These are phyloP conservation scores for Hyparrhenia diplandra DNA, from an alignment of 176 grass and related monocot genomes.

Conservation along the genomic window DNA sequence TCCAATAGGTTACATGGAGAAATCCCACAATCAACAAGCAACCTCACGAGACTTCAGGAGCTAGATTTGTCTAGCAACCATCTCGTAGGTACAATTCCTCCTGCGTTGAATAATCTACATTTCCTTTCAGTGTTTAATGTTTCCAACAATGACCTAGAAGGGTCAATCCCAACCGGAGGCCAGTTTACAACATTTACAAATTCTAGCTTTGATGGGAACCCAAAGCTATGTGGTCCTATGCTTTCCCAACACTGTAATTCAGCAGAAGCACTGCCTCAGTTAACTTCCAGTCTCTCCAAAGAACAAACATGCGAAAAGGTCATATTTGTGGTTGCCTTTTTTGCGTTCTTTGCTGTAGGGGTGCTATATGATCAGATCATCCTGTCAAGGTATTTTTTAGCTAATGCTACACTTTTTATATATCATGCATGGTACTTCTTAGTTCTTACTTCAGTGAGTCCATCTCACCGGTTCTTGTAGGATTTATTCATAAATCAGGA, in stretches of 20 bases:
- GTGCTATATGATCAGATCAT: no score
- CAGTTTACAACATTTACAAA: conserved; percentile 8
- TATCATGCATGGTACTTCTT: no score
- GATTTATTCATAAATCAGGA: no score
- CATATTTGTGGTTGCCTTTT: no score
- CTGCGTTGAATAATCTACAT: background rate
- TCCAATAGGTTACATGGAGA: background rate
- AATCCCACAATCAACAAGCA: background rate
- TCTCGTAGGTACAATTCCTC: background rate
- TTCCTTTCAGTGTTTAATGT: conserved; percentile 1
- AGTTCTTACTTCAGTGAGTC: no score
- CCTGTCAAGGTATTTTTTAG: no score
- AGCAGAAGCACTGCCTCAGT: no score
- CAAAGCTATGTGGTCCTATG: conserved; percentile 1
- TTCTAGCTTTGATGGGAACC: conserved; percentile 23
- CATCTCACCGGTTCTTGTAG: no score
- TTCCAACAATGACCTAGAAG: conserved; percentile 12
- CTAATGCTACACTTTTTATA: no score
- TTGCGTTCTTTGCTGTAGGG: no score
- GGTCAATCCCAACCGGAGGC: background rate
- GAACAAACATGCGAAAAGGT: no score
- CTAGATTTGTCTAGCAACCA: background rate
- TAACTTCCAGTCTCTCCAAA: background rate
- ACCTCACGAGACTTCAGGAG: background rate
- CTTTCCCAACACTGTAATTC: background rate